A percentile compares a stretch with the other conserved stretches of the same genome.
phyloP scores from a whole-genome alignment of 202 grass and related monocot genomes.

The Panicum hallii region DNA sequence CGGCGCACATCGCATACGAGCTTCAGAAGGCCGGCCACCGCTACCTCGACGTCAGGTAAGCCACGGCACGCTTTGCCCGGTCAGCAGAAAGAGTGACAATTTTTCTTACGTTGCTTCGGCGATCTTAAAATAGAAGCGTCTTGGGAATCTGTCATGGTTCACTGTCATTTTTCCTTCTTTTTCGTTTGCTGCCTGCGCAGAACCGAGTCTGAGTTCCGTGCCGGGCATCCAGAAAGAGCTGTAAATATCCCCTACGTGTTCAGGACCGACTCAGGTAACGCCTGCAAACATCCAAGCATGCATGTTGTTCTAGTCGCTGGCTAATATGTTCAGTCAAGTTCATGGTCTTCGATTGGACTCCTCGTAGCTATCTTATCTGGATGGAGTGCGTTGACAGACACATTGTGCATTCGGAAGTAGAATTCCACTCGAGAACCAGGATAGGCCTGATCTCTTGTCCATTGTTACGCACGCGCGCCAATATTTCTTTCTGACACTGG shows the following conservation, averaged over 20 bases:
- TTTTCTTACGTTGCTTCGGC: background rate
- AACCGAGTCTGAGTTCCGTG: conserved; percentile 64
- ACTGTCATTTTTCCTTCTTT: background rate
- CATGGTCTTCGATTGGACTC: background rate
- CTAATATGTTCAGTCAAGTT: background rate
- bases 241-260: conserved; percentile 80
- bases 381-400: background rate
- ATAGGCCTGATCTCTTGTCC: background rate
- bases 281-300: background rate
- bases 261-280: conserved; percentile 72
- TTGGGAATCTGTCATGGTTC: background rate
- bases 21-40: conserved; percentile 14
- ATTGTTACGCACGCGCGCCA: background rate
- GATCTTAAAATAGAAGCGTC: background rate
- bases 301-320: background rate
- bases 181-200: conserved; percentile 30
- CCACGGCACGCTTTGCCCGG: background rate
- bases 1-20: conserved; percentile 3
- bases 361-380: background rate
- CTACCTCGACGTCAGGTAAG: conserved; percentile 25
- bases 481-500: background rate
- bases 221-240: conserved; percentile 68
- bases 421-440: background rate
- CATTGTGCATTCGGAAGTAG: background rate
- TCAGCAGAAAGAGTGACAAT: background rate